Percentiles rank a stretch among this genome's conserved stretches.
These are phyloP conservation scores for Saccharomycopsis javanensis DNA, from an alignment of 805 yeast species.

Conservation along the genomic window DNA sequence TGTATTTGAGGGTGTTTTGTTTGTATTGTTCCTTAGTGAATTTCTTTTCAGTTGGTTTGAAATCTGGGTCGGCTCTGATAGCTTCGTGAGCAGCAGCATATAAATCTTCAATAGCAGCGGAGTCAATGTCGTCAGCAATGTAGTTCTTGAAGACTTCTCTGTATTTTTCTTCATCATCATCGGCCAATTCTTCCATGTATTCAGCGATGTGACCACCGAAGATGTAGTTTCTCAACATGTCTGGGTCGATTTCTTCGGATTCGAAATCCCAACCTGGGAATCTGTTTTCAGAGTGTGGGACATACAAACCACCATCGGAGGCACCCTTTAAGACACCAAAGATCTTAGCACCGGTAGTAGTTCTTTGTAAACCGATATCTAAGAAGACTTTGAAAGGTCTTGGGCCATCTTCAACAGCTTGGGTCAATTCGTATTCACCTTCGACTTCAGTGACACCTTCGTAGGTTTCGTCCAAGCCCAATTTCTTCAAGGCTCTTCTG, in stretches of 20 bases:
- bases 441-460: conserved; percentile 98
- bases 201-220: conserved; percentile 99
- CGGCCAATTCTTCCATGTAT: conserved; percentile 99
- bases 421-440: conserved; percentile 97
- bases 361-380: conserved; percentile 98
- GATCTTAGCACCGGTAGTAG: conserved; percentile 99
- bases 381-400: conserved; percentile 99
- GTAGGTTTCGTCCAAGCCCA: conserved; percentile 97
- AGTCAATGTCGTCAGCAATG: conserved; percentile 94
- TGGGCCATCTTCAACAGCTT: conserved; percentile 99
- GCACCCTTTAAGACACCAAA: conserved; percentile 99
- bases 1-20: conserved; percentile 92
- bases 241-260: conserved; percentile 96
- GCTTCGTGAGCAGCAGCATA: conserved; percentile 90
- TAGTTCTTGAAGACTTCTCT: conserved; percentile 90
- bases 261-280: conserved; percentile 99
- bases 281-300: conserved; percentile 99
- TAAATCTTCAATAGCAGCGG: conserved; percentile 93
- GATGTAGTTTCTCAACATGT: conserved; percentile 95
- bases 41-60: conserved; percentile 84
- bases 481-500: conserved; percentile 97
- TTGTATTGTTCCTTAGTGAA: conserved; percentile 97
- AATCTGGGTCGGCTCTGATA: conserved; percentile 92
- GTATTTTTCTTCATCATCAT: conserved; percentile 99
- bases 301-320: conserved; percentile 98